phyloP scores from a whole-genome alignment of 495 filamentous ascomycete genomes.

The Umbilicaria muhlenbergii region DNA sequence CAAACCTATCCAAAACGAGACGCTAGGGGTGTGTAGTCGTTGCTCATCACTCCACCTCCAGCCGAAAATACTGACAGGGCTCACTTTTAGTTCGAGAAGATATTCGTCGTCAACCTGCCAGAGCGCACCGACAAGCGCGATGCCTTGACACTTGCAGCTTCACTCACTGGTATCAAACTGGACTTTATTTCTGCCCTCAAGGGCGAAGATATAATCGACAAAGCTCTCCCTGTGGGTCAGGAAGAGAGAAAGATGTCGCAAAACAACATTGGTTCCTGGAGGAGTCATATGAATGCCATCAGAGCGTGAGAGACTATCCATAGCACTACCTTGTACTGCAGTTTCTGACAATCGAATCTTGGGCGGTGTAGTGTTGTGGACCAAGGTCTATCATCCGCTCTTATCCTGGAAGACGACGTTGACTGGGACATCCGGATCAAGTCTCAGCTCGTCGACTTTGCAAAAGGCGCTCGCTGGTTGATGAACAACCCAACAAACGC shows the following conservation, averaged over 20 bases:
- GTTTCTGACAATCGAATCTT: not conserved
- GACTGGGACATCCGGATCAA: conserved; percentile 41
- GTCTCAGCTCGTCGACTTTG: conserved; percentile 32
- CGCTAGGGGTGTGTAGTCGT: conserved; percentile 5
- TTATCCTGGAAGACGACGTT: conserved; percentile 41
- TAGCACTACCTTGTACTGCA: conserved; percentile 2
- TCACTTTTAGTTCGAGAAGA: conserved; percentile 35
- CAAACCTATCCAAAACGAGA: conserved; percentile 2
- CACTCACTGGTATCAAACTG: conserved; percentile 32
- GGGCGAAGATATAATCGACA: conserved; percentile 25
- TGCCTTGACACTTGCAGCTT: conserved; percentile 36
- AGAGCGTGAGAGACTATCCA: conserved; percentile 7
- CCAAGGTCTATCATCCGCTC: conserved; percentile 28
- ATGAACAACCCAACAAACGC: conserved; percentile 17
- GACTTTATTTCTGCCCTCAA: conserved; percentile 38
- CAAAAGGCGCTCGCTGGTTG: conserved; percentile 21
- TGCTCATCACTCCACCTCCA: not conserved
- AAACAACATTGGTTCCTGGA: conserved; percentile 22
- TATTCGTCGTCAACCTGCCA: conserved; percentile 47
- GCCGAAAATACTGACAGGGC: not conserved
- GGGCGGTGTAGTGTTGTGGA: conserved; percentile 21
- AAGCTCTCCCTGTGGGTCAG: conserved; percentile 16
- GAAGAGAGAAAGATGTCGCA: not conserved
- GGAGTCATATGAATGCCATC: conserved; percentile 22
- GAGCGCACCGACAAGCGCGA: conserved; percentile 47